Evolutionary conservation across 1,139 yeast species (phyloP), one percentile per base, ranked within the genome.

Genomic region (Lodderomyces pseudojiufengensis): DNA sequence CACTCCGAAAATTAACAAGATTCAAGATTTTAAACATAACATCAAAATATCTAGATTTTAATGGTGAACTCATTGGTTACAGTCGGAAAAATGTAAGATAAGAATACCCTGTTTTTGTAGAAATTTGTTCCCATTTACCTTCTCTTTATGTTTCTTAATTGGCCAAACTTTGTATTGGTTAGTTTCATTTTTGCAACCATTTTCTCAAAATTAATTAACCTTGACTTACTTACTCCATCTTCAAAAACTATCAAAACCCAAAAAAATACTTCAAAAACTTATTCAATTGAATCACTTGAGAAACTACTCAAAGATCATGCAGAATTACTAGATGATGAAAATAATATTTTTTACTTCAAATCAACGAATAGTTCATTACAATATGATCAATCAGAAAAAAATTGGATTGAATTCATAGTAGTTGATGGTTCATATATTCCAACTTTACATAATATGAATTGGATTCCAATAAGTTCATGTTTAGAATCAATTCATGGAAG

Each of bases 381-480:
- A 18, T 42, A 39, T 31, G 41, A 37, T 18, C 18, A 24, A 5
- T 29, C 31, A 24, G 26, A 20, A 11, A 24, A 37, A 14, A 14
- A 21, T 24, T 42, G 46, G 46, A 30, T 36, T 3, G 37, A 38
- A 18, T 15, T 45, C 5, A 26, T 14, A n/a, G 28, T 28, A 20
- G 14, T 14, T 15, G 28, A 41, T 15, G 21, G 36, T 33, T 5
- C 18, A 27, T 11, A 33, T 23, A 16, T 24, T 4, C 18, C 21
- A 11, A 25, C 20, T 10, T 20, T 30, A 18, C 33, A 33, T 3
- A 29, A 36, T 24, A 35, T 32, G 11, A 21, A 31, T 10, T 45
- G 48, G 48, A 26, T 43, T n/a, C 47, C 48, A 2, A 40, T 41
- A 10, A 38, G 44, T 9, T 36, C 36, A 23, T 45, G 48, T 31